Percentiles rank a stretch among this genome's conserved stretches.
phyloP scores from a whole-genome alignment of 352 stramenopile genomes.

The Nothophytophthora sp. region DNA sequence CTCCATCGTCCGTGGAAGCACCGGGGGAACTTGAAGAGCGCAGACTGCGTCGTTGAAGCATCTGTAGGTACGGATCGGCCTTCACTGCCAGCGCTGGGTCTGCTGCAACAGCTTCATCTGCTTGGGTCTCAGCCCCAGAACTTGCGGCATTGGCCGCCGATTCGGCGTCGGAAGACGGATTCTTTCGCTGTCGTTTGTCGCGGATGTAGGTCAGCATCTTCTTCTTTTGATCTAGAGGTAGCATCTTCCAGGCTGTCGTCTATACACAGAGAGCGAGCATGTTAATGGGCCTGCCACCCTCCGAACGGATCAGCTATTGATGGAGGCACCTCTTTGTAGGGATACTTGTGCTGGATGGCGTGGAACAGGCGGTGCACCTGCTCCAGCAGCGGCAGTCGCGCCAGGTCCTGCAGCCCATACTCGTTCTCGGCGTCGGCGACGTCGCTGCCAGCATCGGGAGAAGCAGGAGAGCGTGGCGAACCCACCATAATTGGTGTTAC shows the following conservation, averaged over 20 bases:
- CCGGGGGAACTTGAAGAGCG: slow-evolving; percentile 11
- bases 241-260: slow-evolving; percentile 73
- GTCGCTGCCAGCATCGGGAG: slow-evolving; percentile 4
- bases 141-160: background rate
- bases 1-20: slow-evolving; percentile 1
- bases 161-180: background rate
- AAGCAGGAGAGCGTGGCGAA: slow-evolving; percentile 1
- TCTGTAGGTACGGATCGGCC: slow-evolving; percentile 75
- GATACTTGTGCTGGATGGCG: slow-evolving; percentile 80
- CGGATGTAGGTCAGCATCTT: slow-evolving; percentile 85
- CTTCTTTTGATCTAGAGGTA: slow-evolving; percentile 80
- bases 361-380: slow-evolving; percentile 86
- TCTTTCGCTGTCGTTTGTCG: slow-evolving; percentile 46
- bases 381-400: slow-evolving; percentile 71
- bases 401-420: slow-evolving; percentile 71
- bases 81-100: slow-evolving; percentile 32
- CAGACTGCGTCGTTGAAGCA: slow-evolving; percentile 73
- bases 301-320: no score
- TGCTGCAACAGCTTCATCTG: slow-evolving; percentile 9
- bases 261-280: slow-evolving; percentile 16
- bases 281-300: background rate
- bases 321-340: slow-evolving; percentile 83
- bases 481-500: slow-evolving; percentile 12
- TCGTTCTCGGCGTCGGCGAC: slow-evolving; percentile 37
- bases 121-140: background rate